Percentiles rank a stretch among this genome's conserved stretches.
Conservation (phyloP, 768 basidiomycete genomes). For the Xerocomus brunneocitrinus region DNA sequence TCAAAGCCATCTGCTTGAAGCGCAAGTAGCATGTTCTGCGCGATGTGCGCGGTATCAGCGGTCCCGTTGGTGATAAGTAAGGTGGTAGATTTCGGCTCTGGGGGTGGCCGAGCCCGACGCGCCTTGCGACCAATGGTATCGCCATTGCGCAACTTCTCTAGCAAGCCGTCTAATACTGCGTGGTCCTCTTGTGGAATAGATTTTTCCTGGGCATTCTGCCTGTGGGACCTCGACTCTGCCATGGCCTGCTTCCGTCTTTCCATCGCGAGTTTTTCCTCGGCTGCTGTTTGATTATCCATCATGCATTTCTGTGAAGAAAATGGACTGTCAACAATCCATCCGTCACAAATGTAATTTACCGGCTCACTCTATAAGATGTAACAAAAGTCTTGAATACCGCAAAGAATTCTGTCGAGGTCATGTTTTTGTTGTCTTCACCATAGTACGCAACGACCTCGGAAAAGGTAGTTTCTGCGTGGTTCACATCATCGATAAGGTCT, state of each 20-base stretch:
- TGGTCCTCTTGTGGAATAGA: conserved; percentile 48
- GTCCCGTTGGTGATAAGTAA: conserved; percentile 23
- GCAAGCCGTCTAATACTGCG: conserved; percentile 58
- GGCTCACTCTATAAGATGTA: conserved; percentile 78
- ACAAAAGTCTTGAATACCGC: conserved; percentile 96
- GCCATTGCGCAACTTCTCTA: conserved; percentile 70
- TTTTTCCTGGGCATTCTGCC: conserved; percentile 45
- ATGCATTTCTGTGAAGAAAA: conserved; percentile 71
- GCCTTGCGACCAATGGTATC: conserved; percentile 57
- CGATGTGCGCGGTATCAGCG: conserved; percentile 44
- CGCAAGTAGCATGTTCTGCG: conserved; percentile 70
- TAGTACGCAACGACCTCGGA: conserved; percentile 85
- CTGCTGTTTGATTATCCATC: conserved; percentile 66
- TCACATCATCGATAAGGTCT: conserved; percentile 83
- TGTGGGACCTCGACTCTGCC: conserved; percentile 57
- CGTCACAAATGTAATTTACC: not conserved
- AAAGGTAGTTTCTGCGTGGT: conserved; percentile 78
- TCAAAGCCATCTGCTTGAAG: conserved; percentile 68
- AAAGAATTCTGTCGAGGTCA: conserved; percentile 90
- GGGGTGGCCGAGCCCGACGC: conserved; percentile 41
- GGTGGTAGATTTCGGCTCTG: conserved; percentile 29
- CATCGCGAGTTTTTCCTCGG: conserved; percentile 62
- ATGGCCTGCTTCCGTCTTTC: conserved; percentile 67
- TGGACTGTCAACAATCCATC: conserved; percentile 1
- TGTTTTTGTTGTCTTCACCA: conserved; percentile 87